Base-by-base conservation (phyloP, 1,139 yeast genomes). In the Saccharomyces pastorianus region DNA sequence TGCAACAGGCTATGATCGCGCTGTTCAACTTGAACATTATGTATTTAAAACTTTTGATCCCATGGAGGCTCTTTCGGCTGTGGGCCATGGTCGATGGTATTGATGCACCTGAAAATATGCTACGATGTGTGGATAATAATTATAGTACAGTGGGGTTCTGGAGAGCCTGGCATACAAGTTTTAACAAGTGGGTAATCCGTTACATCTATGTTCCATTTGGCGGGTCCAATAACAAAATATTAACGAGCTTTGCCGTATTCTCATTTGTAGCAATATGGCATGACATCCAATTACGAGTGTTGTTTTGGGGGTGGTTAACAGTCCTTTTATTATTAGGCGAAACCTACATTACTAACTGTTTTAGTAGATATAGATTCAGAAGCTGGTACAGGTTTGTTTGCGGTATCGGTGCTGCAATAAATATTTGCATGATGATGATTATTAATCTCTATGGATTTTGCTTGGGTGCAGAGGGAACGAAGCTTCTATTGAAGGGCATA, bases 151-250 rank as follows among this genome's bases (percentile, higher is more conserved):
- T 88, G 58, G 90, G 95, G 9, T 95, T 95, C 69, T 95, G 99
- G 99, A 80, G 99, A 66, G 95, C 97, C 2, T 95, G 99, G 99
- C 99, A 95, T 69, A 79, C 98, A 63, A 86, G 96, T 46, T 95
- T 76, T 73, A 91, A 93, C 71, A 80, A 88, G 61, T 95, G 97
- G 96, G 85, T 88, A 47, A 78, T 87, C 17, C 77, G 96, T 58
- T 84, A 84, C 63, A 79, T 93, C 49, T 93, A 93, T 64, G 78
- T 91, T 23, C 98, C 98, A 1, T 73, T 93, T 57, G 98, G 98
- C 4, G 96, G 97, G 0, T 79, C 88, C 1, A 74, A 73, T 7
- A 79, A 81, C 62, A 74, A 96, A 59, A 73, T 93, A 6, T 59
- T 86, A 51, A 91, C 93, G 59, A 83, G 91, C 31, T 73, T 93